These are phyloP conservation scores for Knoxia roxburghii DNA, from an alignment of 257 asterid species.

Conservation along the genomic window DNA sequence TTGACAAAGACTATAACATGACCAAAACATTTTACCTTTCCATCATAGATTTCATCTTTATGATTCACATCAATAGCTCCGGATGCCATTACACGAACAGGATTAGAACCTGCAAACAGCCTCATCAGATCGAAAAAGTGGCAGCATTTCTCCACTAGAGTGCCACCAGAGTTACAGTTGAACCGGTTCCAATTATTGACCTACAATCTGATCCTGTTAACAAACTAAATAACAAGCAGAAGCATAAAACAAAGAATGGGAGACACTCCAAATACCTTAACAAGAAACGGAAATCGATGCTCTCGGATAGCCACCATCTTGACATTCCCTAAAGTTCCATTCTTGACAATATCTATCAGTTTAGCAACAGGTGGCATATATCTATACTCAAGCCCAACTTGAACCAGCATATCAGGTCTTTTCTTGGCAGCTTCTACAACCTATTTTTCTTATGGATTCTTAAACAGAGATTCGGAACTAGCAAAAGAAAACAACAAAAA, in stretches of 20 bases:
- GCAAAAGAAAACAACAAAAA: background rate
- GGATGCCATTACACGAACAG: conserved; percentile 85
- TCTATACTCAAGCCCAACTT: conserved; percentile 93
- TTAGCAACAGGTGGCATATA: conserved; percentile 97
- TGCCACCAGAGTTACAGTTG: conserved; percentile 88
- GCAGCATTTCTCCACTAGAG: conserved; percentile 97
- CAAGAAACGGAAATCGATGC: conserved; percentile 93
- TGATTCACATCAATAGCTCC: conserved; percentile 93
- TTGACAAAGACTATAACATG: background rate
- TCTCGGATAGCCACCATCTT: conserved; percentile 93
- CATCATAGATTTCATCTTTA: conserved; percentile 78
- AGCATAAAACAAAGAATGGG: conserved; percentile 8
- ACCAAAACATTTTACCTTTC: conserved; percentile 44
- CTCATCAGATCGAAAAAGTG: conserved; percentile 97
- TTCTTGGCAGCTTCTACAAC: conserved; percentile 66
- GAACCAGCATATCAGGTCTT: conserved; percentile 69
- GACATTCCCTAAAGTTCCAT: conserved; percentile 60
- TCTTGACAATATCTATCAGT: conserved; percentile 66
- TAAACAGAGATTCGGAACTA: background rate
- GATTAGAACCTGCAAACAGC: conserved; percentile 72
- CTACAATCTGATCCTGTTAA: conserved; percentile 32
- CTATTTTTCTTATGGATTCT: conserved; percentile 28
- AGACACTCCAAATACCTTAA: conserved; percentile 51
- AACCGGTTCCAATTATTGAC: conserved; percentile 94
- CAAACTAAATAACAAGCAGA: conserved; percentile 11